These are phyloP conservation scores for Lojkania enalia DNA, from an alignment of 2,329 filamentous ascomycete genomes.

Conservation along the genomic window DNA sequence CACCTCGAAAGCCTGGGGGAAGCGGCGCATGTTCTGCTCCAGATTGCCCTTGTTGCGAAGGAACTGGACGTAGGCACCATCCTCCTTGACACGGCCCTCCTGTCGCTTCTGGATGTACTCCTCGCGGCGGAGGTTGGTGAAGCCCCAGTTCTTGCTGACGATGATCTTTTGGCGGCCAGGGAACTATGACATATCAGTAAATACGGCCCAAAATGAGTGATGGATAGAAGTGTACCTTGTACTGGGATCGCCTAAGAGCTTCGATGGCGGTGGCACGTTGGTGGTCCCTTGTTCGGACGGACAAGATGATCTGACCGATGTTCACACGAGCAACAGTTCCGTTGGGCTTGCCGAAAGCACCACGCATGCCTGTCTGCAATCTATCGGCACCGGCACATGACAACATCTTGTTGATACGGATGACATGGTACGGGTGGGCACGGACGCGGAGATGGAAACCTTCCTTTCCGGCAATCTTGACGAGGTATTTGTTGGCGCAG, in stretches of 20 bases:
- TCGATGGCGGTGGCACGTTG: constrained; percentile 93
- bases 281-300: constrained; percentile 93
- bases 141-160: constrained; percentile 99
- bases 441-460: constrained; percentile 73
- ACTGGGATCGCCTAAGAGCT: constrained; percentile 98
- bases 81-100: constrained; percentile 89
- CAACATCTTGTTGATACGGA: constrained; percentile 99
- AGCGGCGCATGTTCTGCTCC: constrained; percentile 85
- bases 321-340: constrained; percentile 99
- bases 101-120: constrained; percentile 97
- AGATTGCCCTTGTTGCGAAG: constrained; percentile 89
- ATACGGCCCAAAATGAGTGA: neutral
- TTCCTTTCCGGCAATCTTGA: constrained; percentile 71
- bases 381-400: constrained; percentile 99
- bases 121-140: constrained; percentile 96
- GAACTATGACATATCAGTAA: constrained; percentile 59
- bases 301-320: constrained; percentile 99
- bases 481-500: constrained; percentile 97
- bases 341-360: constrained; percentile 99
- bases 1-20: constrained; percentile 82
- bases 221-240: constrained; percentile 65
- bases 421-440: constrained; percentile 99
- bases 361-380: constrained; percentile 99
- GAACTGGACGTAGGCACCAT: constrained; percentile 99
- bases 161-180: constrained; percentile 99